phyloP scores from a whole-genome alignment of 805 yeast species.

The Sugiyamaella lignohabitans region DNA sequence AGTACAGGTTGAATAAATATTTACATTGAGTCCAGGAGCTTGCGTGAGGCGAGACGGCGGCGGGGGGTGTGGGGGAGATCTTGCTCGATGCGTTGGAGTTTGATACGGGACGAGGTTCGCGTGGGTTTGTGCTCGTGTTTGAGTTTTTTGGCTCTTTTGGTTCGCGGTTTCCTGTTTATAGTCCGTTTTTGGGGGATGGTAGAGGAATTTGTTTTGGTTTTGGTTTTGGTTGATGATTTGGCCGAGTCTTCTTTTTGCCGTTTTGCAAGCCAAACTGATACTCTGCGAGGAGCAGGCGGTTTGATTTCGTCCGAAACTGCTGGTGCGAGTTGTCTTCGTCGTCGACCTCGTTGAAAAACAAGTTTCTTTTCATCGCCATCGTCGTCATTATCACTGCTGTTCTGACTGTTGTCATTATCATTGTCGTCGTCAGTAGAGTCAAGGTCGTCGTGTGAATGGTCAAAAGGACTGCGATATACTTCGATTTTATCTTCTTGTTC shows the following conservation, averaged over 20 bases:
- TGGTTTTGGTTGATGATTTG: background rate
- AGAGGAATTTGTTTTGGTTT: too few relatives aligned
- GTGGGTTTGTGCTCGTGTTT: background rate
- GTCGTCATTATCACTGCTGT: background rate
- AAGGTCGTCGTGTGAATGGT: background rate
- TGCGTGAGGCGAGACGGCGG: slow-evolving; percentile 8
- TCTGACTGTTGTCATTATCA: background rate
- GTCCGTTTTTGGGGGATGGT: too few relatives aligned
- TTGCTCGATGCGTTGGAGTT: background rate
- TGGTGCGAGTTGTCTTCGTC: slow-evolving; percentile 8
- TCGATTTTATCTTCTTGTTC: slow-evolving; percentile 12
- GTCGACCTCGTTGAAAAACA: background rate
- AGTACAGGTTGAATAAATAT: background rate
- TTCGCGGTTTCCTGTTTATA: too few relatives aligned
- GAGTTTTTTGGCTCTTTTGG: background rate
- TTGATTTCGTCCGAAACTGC: slow-evolving; percentile 10
- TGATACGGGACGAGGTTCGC: background rate
- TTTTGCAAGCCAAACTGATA: background rate
- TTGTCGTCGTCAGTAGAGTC: background rate
- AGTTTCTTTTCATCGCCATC: background rate
- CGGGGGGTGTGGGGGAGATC: background rate
- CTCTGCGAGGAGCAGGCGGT: slow-evolving; percentile 8
- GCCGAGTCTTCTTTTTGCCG: background rate
- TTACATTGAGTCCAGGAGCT: slow-evolving; percentile 8
- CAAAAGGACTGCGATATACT: slow-evolving; percentile 7